Base-by-base conservation (phyloP, 768 basidiomycete species). In the Royoungia palumana region DNA sequence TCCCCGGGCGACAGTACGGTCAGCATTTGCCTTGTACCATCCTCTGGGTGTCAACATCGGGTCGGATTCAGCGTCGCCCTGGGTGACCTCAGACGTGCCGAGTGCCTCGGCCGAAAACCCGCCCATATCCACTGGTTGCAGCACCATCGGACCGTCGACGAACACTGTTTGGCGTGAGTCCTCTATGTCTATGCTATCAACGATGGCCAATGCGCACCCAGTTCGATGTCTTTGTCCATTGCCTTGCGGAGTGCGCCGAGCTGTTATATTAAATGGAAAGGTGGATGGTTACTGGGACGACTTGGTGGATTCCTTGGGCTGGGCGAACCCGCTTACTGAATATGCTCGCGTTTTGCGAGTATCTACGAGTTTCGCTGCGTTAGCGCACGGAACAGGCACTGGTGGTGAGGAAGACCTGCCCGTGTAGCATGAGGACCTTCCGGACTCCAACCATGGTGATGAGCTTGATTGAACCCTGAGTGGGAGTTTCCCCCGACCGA, bases 181-280 rank as follows among this genome's bases (percentile, higher is more conserved):
- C 46, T 17, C 37, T 14, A 16, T 7, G 35, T 25, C 13, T 19
- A 10, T 28, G 38, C 21, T 30, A 27, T 35, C 13, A 5, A 39
- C 5, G 16, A 16, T 2, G 13, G 28, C 13, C 12, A 27, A 41
- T 3, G 56, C 66, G 27, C 45, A 85, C 87, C 83, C 46, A 89
- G 71, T 54, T 89, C 85, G 35, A 87, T 64, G 45, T 76, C 74
- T 54, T 83, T 81, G 49, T 72, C 79, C 54, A 81, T 80, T 49
- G 84, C 75, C 65, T 87, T 89, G 43, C 87, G 76, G 22, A 90
- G 70, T 3, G 87, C 87, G 17, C 83, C 85, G 38, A 89, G 70
- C 87, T 90, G 24, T 30, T 16, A 16, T 16, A 32, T 13, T 5
- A 32, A 14, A 38, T 36, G 42, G 19, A 41, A 32, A 21, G 43